Evolutionary conservation across 2,329 filamentous ascomycete genomes (phyloP).

Genomic region (Sclerotinia borealis): DNA sequence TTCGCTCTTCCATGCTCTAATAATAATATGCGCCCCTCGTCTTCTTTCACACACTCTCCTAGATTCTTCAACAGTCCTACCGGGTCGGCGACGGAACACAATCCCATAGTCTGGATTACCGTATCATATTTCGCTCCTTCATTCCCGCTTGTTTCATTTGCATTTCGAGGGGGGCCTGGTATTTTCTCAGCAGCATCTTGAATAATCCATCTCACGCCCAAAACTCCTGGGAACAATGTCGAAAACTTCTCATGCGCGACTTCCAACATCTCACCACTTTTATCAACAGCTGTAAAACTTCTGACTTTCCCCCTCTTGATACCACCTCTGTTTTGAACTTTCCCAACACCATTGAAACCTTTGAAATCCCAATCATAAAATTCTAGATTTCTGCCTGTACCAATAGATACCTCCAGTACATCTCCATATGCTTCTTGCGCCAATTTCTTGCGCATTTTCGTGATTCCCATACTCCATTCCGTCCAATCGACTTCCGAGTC

Average conservation of each 20-base stretch:
- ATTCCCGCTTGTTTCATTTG: constrained; percentile 23
- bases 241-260: constrained; percentile 49
- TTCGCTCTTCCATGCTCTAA: constrained; percentile 56
- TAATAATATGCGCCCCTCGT: constrained; percentile 53
- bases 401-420: constrained; percentile 58
- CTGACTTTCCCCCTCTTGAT: constrained; percentile 36
- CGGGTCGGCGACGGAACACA: constrained; percentile 57
- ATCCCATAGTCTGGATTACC: constrained; percentile 57
- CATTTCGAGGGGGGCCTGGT: constrained; percentile 24
- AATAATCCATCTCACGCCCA: constrained; percentile 36
- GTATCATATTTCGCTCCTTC: constrained; percentile 47
- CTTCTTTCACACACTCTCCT: constrained; percentile 45
- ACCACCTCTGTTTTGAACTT: constrained; percentile 16
- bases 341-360: constrained; percentile 22
- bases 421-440: constrained; percentile 45
- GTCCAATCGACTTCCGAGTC: constrained; percentile 52
- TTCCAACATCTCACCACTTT: constrained; percentile 54
- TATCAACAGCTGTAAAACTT: constrained; percentile 57
- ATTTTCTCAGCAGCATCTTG: constrained; percentile 27
- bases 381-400: constrained; percentile 55
- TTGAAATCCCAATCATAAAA: constrained; percentile 50
- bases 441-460: constrained; percentile 43
- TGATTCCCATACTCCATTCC: constrained; percentile 53
- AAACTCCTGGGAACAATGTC: constrained; percentile 37
- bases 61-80: constrained; percentile 47